A percentile compares a stretch with the other conserved stretches of the same genome.
Evolutionary conservation across 192 early-diverging fungal species (phyloP).

Genomic region (Coemansia sp.): DNA sequence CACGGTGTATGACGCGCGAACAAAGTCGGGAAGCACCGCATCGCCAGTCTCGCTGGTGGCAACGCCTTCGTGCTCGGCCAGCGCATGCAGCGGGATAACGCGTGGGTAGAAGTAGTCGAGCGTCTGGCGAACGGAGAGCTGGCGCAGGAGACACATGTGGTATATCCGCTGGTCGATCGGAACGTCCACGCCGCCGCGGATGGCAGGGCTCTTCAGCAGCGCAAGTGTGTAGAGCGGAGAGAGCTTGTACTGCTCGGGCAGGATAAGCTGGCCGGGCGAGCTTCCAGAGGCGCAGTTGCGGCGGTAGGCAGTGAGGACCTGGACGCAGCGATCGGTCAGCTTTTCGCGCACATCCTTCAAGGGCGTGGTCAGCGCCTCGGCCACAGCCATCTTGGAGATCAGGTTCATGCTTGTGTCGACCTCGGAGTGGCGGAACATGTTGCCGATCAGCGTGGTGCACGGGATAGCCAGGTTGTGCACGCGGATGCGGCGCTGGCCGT

Average conservation of each 20-base stretch:
- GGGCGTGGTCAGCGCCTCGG: slow-evolving; percentile 70
- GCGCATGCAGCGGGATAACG: slow-evolving; percentile 70
- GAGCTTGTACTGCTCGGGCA: slow-evolving; percentile 95
- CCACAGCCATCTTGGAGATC: slow-evolving; percentile 78
- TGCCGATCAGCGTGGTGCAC: slow-evolving; percentile 73
- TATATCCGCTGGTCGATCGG: slow-evolving; percentile 81
- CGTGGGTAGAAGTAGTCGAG: slow-evolving; percentile 84
- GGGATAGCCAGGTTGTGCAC: slow-evolving; percentile 86
- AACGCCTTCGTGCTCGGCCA: slow-evolving; percentile 56
- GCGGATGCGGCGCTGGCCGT: slow-evolving; percentile 87
- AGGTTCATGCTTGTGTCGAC: slow-evolving; percentile 91
- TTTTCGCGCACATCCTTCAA: slow-evolving; percentile 78
- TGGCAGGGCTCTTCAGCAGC: slow-evolving; percentile 80
- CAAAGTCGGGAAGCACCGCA: slow-evolving; percentile 66
- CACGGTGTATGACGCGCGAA: slow-evolving; percentile 77
- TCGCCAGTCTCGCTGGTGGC: slow-evolving; percentile 54
- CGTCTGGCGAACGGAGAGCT: slow-evolving; percentile 73
- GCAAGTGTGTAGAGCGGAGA: slow-evolving; percentile 85
- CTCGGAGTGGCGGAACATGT: slow-evolving; percentile 87
- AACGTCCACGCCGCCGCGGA: slow-evolving; percentile 75
- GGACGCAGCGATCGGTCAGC: slow-evolving; percentile 85
- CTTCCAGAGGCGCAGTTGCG: slow-evolving; percentile 87
- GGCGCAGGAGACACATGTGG: slow-evolving; percentile 77
- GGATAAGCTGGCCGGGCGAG: slow-evolving; percentile 90
- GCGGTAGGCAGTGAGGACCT: slow-evolving; percentile 87